Percentiles rank a stretch among this genome's conserved stretches.
Conservation (phyloP, 306 rosid genomes). For the Cyclanthera cordifolia region DNA sequence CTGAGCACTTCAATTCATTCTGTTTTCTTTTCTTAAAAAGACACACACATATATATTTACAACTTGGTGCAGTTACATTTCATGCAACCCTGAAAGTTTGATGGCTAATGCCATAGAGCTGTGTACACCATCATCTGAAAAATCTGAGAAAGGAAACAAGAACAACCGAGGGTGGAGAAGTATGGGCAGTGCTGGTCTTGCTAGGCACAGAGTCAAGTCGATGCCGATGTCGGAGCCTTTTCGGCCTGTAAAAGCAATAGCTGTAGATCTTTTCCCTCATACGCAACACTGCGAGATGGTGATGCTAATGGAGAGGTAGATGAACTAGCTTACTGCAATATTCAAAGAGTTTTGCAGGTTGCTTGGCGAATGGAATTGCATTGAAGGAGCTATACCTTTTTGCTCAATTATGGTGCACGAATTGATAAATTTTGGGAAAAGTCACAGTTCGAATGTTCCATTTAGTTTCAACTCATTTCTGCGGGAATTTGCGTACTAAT, state of each 20-base stretch:
- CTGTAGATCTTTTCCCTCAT: slow-evolving; percentile 92
- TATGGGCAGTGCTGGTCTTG: slow-evolving; percentile 78
- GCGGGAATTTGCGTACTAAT: neutral
- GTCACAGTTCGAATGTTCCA: neutral
- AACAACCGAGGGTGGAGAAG: slow-evolving; percentile 88
- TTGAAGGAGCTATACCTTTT: too few species aligned
- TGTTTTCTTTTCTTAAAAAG: neutral
- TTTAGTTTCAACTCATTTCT: neutral
- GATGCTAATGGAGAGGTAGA: slow-evolving; percentile 87
- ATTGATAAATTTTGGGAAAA: neutral
- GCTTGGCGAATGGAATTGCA: neutral
- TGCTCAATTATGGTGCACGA: neutral
- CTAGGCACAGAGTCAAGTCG: slow-evolving; percentile 78
- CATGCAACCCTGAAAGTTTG: slow-evolving; percentile 88
- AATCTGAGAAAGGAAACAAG: slow-evolving; percentile 55
- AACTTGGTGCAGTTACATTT: slow-evolving; percentile 69
- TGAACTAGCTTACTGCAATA: neutral
- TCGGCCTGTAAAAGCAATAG: slow-evolving; percentile 77
- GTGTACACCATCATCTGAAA: slow-evolving; percentile 69
- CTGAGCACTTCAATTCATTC: neutral
- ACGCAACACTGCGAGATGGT: slow-evolving; percentile 82
- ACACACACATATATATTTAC: slow-evolving; percentile 15
- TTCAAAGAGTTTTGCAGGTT: neutral
- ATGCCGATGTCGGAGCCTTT: slow-evolving; percentile 90
- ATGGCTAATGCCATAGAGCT: slow-evolving; percentile 96